Base-by-base conservation (phyloP, 225 moss, liverwort and hornwort species). In the Marchantia polymorpha region DNA sequence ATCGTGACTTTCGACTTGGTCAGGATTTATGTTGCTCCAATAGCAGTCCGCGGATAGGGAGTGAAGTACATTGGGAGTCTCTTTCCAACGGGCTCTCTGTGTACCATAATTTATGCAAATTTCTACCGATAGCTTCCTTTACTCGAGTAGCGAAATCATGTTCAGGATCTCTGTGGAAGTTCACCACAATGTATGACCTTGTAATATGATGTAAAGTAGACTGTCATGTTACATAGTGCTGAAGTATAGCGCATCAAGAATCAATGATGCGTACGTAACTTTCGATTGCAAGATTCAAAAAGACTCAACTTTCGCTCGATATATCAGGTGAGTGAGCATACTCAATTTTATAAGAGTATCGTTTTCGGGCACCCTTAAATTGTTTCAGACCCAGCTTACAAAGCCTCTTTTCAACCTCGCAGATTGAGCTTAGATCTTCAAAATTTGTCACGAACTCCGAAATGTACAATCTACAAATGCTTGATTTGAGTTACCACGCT, bases 131-230 rank as follows among this genome's bases (percentile, higher is more conserved):
- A 73, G n/a, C 12, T 71, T 7, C 23, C 31, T 71, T 12, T 51
- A 20, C 22, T 69, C 3, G 14, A 48, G 49, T 69, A 47, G 15
- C 20, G 46, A 10, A 74, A 30, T 16, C 52, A 14, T 52, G 30
- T 56, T 7, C 55, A 39, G 68, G 39, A 30, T 14, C 58, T 58
- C 9, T 30, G 31, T 69, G 13, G 31, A 9, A 17, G n/a, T 39
- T 58, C 29, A 59, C 22, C 10, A 60, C 75, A 39, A 20, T 58
- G 59, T 17, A 30, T 19, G 73, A 59, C 17, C 8, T 58, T 75
- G 58, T 75, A 58, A 17, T 59, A 59, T 59, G 59, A 75, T 75
- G 75, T 75, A 60, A 59, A 75, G 75, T 58, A 59, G 75, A 39
- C 10, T 31, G 58, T 58, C 74, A 29, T 27, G 31, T 75, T 17